Percentiles rank a stretch among this genome's conserved stretches.
Conservation (phyloP, 2,329 filamentous ascomycete species). For the Scytalidium lignicola region DNA sequence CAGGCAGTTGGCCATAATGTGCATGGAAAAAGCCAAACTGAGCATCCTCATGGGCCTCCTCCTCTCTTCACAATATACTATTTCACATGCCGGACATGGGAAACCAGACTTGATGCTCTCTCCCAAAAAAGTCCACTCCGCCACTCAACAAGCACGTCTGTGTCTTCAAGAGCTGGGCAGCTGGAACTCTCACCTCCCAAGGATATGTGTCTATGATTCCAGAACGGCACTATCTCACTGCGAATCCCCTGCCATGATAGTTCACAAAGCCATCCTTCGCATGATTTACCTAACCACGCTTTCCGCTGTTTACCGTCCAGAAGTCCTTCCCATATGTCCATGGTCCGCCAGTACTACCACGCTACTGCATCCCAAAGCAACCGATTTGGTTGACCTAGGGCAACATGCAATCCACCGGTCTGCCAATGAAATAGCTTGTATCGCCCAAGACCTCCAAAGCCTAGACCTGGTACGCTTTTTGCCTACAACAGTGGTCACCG, state of each 20-base stretch:
- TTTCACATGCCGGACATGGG: slow-evolving; percentile 39
- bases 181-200: slow-evolving; percentile 68
- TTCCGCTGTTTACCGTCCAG: slow-evolving; percentile 71
- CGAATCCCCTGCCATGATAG: slow-evolving; percentile 50
- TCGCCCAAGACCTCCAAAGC: slow-evolving; percentile 69
- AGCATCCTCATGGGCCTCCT: slow-evolving; percentile 85
- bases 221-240: slow-evolving; percentile 46
- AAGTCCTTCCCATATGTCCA: slow-evolving; percentile 30
- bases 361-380: not conserved
- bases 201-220: slow-evolving; percentile 58
- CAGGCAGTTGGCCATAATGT: slow-evolving; percentile 73
- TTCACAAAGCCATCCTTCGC: slow-evolving; percentile 77
- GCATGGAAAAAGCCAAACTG: slow-evolving; percentile 81
- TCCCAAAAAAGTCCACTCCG: slow-evolving; percentile 74
- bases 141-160: slow-evolving; percentile 64
- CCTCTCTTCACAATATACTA: slow-evolving; percentile 82
- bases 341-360: not conserved
- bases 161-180: slow-evolving; percentile 73
- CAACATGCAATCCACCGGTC: slow-evolving; percentile 63
- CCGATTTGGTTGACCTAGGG: slow-evolving; percentile 29
- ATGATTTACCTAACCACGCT: slow-evolving; percentile 90
- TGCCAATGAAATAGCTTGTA: slow-evolving; percentile 76
- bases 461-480: slow-evolving; percentile 71
- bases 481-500: slow-evolving; percentile 81
- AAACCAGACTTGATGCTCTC: slow-evolving; percentile 68